Base-by-base conservation (phyloP, 1,284 basidiomycete genomes). In the Hymenochaete sp. region DNA sequence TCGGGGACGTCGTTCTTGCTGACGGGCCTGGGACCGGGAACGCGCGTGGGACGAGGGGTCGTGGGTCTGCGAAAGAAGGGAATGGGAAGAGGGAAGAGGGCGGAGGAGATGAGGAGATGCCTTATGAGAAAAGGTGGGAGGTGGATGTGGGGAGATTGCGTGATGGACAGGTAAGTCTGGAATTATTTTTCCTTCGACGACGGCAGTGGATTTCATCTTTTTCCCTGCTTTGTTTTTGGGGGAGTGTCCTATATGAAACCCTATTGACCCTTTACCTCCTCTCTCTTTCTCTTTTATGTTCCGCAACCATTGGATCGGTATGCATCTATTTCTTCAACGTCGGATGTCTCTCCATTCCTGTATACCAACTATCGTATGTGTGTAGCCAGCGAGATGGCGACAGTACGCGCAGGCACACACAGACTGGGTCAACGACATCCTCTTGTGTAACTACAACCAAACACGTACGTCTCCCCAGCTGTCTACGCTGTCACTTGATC, bases 351-450 rank as follows among this genome's bases (percentile, higher is more conserved):
- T 27, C 45, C 48, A 18, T 42, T 32, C 25, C 31, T 44, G 4
- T 51, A 4, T 42, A 31, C 35, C n/a, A n/a, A n/a, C n/a, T n/a
- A n/a, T n/a, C n/a, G n/a, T n/a, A n/a, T n/a, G n/a, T 6, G 13
- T 44, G 9, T 38, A 81, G 77, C 62, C 61, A 26, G 68, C 75
- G 47, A 66, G 70, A 38, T 93, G 93, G 59, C 74, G 92, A 38
- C 89, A 93, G 62, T 82, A 79, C 48, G 79, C 82, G 3, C 90
- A 95, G 61, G 76, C 79, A 8, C 91, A 95, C 59, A 81, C 84
- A 0, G 93, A 98, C 65, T 98, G 95, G 96, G 81, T 98, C 38
- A 98, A 97, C 62, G 95, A 98, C 57, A 80, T 98, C 48, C 60
- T 93, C 5, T 73, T 98, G 10, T 93, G 89, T 66, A 95, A 97